Conservation (phyloP, 768 basidiomycete species). For the Termitomyces sp. region DNA sequence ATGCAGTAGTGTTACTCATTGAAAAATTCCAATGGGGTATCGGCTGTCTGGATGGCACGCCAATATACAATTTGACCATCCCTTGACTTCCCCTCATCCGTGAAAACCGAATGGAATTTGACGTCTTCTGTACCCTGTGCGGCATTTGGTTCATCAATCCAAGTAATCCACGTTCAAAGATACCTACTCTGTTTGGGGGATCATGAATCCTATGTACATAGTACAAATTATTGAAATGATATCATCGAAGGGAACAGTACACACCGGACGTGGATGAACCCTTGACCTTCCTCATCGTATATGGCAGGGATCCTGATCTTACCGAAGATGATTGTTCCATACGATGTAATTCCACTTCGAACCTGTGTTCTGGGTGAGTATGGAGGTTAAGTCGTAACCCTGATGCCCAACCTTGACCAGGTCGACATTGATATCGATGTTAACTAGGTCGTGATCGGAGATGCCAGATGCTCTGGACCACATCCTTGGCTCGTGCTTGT, state of each 20-base stretch:
- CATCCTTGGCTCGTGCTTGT: conserved; percentile 69
- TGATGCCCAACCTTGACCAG: conserved; percentile 33
- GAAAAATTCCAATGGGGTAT: conserved; percentile 66
- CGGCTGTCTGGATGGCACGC: conserved; percentile 59
- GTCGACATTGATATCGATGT: conserved; percentile 46
- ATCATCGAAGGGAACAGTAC: conserved; percentile 12
- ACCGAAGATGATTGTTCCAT: conserved; percentile 72
- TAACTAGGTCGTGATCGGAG: conserved; percentile 47
- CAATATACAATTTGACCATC: conserved; percentile 38
- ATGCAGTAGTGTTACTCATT: conserved; percentile 50
- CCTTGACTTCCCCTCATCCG: conserved; percentile 48
- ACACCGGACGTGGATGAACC: conserved; percentile 71
- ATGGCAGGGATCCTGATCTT: conserved; percentile 72
- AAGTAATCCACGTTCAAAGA: background rate
- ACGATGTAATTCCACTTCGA: conserved; percentile 54
- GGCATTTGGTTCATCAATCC: background rate
- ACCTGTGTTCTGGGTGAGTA: conserved; percentile 22
- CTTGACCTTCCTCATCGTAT: conserved; percentile 57
- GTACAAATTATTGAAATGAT: conserved; percentile 1
- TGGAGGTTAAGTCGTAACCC: background rate
- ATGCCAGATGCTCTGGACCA: conserved; percentile 58
- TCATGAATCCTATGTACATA: conserved; percentile 80
- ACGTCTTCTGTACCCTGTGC: conserved; percentile 62
- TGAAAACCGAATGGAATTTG: conserved; percentile 69
- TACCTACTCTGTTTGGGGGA: conserved; percentile 62